Conservation (phyloP, 495 filamentous ascomycete genomes). For the Neurospora sp. region DNA sequence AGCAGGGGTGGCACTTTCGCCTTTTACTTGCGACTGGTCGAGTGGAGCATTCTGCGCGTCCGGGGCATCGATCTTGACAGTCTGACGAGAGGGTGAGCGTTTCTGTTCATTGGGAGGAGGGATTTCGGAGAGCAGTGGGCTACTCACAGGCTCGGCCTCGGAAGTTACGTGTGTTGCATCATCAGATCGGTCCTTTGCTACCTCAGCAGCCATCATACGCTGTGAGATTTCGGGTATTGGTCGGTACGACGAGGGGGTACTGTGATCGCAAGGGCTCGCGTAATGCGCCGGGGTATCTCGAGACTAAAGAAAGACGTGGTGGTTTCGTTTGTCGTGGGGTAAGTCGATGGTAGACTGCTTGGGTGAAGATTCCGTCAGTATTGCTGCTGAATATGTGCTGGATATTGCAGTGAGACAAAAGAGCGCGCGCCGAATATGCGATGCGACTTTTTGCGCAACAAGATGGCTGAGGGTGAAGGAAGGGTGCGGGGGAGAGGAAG, state of each 20-base stretch:
- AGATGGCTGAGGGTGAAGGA: background rate
- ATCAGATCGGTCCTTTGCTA: conserved; percentile 39
- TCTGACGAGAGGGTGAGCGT: conserved; percentile 11
- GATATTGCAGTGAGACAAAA: background rate
- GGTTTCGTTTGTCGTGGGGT: background rate
- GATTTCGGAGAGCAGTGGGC: background rate
- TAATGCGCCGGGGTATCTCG: conserved; percentile 10
- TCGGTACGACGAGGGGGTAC: conserved; percentile 2
- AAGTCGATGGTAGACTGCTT: background rate
- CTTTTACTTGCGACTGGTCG: conserved; percentile 33
- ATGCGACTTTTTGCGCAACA: background rate
- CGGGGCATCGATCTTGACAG: conserved; percentile 19
- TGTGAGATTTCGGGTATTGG: conserved; percentile 10
- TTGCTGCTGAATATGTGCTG: background rate
- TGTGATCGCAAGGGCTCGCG: conserved; percentile 12
- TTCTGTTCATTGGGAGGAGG: too few relatives aligned
- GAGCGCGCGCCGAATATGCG: background rate
- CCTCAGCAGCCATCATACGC: conserved; percentile 52
- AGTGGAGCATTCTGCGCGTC: conserved; percentile 35
- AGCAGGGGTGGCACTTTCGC: conserved; percentile 18
- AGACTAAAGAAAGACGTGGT: conserved; percentile 5
- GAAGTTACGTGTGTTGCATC: conserved; percentile 36
- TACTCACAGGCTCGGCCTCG: conserved; percentile 38
- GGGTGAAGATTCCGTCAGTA: conserved; percentile 1
- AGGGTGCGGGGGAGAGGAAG: background rate